Evolutionary conservation across 225 moss, liverwort and hornwort genomes (phyloP).

Genomic region (Rhytidiadelphus loreus): DNA sequence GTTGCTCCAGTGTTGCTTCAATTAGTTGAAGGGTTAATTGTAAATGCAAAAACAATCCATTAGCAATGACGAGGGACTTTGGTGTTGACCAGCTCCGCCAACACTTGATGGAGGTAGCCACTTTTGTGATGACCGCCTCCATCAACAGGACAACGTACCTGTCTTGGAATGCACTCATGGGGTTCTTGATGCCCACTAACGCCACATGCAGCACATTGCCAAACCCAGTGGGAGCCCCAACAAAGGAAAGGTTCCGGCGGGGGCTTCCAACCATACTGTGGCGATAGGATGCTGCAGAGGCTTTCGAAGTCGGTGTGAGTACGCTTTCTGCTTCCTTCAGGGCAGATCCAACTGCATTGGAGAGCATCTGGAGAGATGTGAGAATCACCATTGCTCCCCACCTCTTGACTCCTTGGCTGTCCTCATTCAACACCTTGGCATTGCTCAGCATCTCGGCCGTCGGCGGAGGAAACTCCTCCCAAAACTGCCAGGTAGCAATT

Average conservation of each 20-base stretch:
- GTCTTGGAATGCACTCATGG: constrained; percentile 89
- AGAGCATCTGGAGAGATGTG: constrained; percentile 63
- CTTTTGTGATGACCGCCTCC: not conserved
- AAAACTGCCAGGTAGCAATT: constrained; percentile 91
- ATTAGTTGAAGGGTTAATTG: not conserved
- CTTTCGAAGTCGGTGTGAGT: constrained; percentile 13
- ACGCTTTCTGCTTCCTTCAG: constrained; percentile 58
- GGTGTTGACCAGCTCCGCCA: not conserved
- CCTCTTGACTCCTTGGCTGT: constrained; percentile 58
- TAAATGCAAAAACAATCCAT: not conserved
- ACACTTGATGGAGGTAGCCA: too few species aligned
- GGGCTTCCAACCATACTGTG: constrained; percentile 10
- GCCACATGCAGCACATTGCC: constrained; percentile 87
- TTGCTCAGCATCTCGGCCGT: constrained; percentile 47
- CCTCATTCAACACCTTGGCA: constrained; percentile 14
- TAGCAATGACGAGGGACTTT: not conserved
- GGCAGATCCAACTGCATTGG: constrained; percentile 59
- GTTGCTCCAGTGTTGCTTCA: not conserved
- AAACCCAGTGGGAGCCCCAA: constrained; percentile 44
- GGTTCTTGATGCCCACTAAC: constrained; percentile 84
- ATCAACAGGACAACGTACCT: constrained; percentile 21
- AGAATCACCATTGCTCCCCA: constrained; percentile 98
- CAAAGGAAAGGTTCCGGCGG: constrained; percentile 22
- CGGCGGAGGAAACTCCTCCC: constrained; percentile 75
- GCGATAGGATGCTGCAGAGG: not conserved